Percentiles rank a stretch among this genome's conserved stretches.
Evolutionary conservation across 352 stramenopile species (phyloP).

Genomic region (Phytophthora cactorum): DNA sequence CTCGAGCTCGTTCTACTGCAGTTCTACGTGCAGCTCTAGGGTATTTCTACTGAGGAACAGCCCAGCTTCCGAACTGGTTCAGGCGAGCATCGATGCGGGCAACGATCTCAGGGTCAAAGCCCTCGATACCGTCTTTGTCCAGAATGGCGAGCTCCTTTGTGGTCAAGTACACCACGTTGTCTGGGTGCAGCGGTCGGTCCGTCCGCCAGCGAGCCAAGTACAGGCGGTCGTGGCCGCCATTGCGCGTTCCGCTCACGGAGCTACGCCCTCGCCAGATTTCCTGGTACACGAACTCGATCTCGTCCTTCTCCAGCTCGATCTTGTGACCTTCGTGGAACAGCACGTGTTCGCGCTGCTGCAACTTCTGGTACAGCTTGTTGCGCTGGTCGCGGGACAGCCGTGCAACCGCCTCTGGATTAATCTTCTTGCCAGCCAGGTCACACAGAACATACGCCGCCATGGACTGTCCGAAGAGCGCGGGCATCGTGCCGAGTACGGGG

Average conservation of each 20-base stretch:
- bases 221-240: conserved; percentile 79
- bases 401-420: conserved; percentile 77
- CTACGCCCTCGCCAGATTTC: conserved; percentile 86
- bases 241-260: conserved; percentile 67
- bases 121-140: conserved; percentile 68
- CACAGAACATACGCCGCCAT: conserved; percentile 96
- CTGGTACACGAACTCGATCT: conserved; percentile 90
- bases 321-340: conserved; percentile 63
- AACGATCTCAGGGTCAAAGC: conserved; percentile 72
- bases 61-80: conserved; percentile 67
- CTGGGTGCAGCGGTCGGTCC: conserved; percentile 66
- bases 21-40: not conserved
- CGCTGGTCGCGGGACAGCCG: conserved; percentile 81
- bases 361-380: conserved; percentile 87
- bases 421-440: conserved; percentile 91
- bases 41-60: conserved; percentile 30
- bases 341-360: conserved; percentile 77
- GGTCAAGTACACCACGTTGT: conserved; percentile 91
- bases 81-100: conserved; percentile 72
- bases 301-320: conserved; percentile 83
- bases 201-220: conserved; percentile 87
- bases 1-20: conserved; percentile 16
- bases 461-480: conserved; percentile 97
- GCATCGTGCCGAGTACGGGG: conserved; percentile 94
- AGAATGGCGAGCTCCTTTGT: conserved; percentile 73